Conservation (phyloP, 1,284 basidiomycete species). For the Phenoliferia sp. region DNA sequence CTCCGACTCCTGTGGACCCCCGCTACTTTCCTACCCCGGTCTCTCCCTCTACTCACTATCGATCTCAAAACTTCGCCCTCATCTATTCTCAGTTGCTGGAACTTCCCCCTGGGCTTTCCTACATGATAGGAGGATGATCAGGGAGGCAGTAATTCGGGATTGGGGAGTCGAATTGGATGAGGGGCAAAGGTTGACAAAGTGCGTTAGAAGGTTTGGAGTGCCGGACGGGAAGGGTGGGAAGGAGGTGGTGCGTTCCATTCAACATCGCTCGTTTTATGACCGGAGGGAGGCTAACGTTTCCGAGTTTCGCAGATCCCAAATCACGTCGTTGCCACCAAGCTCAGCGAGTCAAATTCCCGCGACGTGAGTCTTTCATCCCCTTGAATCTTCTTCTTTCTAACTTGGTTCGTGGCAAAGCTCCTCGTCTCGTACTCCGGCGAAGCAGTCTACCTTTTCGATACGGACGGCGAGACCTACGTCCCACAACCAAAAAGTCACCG, state of each 20-base stretch:
- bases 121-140: conserved; percentile 72
- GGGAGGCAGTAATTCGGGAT: conserved; percentile 59
- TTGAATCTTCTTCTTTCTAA: neutral
- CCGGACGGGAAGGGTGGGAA: conserved; percentile 1
- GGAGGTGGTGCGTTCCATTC: neutral
- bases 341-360: conserved; percentile 34
- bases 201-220: conserved; percentile 77
- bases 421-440: conserved; percentile 37
- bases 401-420: neutral
- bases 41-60: conserved; percentile 48
- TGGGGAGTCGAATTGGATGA: conserved; percentile 58
- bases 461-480: conserved; percentile 33
- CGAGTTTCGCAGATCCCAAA: conserved; percentile 8
- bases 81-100: conserved; percentile 50
- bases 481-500: neutral
- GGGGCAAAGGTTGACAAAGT: conserved; percentile 57
- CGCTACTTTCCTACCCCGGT: conserved; percentile 50
- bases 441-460: conserved; percentile 40
- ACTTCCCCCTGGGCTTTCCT: conserved; percentile 63
- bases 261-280: neutral
- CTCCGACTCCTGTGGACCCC: conserved; percentile 56
- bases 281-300: neutral
- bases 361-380: conserved; percentile 24
- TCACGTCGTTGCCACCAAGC: conserved; percentile 40
- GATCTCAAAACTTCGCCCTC: conserved; percentile 46